Evolutionary conservation across 495 filamentous ascomycete genomes (phyloP).

Genomic region (Penicillium psychrofluorescens): DNA sequence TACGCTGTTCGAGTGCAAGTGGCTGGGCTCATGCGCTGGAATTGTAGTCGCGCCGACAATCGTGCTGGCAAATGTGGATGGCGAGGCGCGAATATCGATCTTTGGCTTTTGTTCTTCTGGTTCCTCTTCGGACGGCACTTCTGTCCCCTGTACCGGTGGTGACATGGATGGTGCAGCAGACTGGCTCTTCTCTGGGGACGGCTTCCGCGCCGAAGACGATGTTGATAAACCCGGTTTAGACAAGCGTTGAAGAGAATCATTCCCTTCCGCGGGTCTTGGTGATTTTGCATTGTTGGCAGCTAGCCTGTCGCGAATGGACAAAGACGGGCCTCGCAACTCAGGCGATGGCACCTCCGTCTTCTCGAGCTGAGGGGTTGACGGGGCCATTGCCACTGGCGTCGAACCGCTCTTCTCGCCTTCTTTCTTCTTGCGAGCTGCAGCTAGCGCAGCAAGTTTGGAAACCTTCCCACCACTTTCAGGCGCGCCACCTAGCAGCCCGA

Average conservation of each 20-base stretch:
- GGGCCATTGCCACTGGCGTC: slow-evolving; percentile 4
- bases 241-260: slow-evolving; percentile 15
- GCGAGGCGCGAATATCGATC: slow-evolving; percentile 31
- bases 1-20: slow-evolving; percentile 31
- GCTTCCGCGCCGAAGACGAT: slow-evolving; percentile 9
- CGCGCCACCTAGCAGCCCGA: slow-evolving; percentile 71
- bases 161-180: slow-evolving; percentile 1
- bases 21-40: slow-evolving; percentile 29
- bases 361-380: slow-evolving; percentile 3
- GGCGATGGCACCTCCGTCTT: slow-evolving; percentile 11
- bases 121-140: slow-evolving; percentile 1
- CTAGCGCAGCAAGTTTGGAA: slow-evolving; percentile 84
- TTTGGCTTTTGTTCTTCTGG: slow-evolving; percentile 9
- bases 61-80: slow-evolving; percentile 63
- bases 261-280: slow-evolving; percentile 20
- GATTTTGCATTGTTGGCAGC: slow-evolving; percentile 20
- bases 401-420: slow-evolving; percentile 50
- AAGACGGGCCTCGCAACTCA: slow-evolving; percentile 14
- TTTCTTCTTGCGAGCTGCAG: slow-evolving; percentile 80
- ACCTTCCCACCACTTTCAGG: slow-evolving; percentile 52
- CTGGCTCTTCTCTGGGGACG: slow-evolving; percentile 10
- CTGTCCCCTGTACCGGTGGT: background rate
- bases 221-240: slow-evolving; percentile 13
- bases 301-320: slow-evolving; percentile 32
- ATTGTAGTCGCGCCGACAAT: slow-evolving; percentile 47